Evolutionary conservation across 1,139 yeast genomes (phyloP).

Genomic region (Hyphopichia wangnamkhiaoensis): DNA sequence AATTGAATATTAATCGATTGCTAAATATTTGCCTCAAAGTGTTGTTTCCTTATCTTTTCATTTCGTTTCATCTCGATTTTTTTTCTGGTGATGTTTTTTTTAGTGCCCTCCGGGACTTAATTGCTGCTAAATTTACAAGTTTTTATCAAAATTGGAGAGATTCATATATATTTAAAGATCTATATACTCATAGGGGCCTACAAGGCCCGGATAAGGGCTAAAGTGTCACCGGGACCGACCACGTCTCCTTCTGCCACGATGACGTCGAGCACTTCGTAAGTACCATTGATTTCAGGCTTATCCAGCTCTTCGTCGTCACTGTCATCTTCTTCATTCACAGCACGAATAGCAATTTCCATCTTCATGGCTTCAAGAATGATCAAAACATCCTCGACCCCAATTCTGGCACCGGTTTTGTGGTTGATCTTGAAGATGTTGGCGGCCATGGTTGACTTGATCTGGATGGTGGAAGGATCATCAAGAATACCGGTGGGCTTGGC

Average conservation of each 20-base stretch:
- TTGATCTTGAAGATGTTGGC: constrained; percentile 29
- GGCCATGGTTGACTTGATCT: constrained; percentile 26
- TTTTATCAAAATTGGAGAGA: no score
- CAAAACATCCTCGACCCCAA: constrained; percentile 35
- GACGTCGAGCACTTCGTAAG: constrained; percentile 22
- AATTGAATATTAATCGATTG: neutral
- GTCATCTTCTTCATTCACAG: constrained; percentile 10
- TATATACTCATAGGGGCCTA: no score
- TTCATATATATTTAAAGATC: no score
- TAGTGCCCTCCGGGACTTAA: no score
- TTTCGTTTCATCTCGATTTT: no score
- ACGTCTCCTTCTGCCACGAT: constrained; percentile 34
- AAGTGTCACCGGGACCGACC: constrained; percentile 27
- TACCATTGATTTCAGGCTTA: constrained; percentile 1
- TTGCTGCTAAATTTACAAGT: no score
- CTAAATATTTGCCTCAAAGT: no score
- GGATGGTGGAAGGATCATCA: constrained; percentile 24
- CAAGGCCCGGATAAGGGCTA: constrained; percentile 11
- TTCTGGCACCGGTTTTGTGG: constrained; percentile 7
- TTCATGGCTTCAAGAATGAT: constrained; percentile 47
- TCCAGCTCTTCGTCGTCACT: constrained; percentile 10
- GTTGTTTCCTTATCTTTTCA: no score
- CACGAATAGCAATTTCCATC: constrained; percentile 41
- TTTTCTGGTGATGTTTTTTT: no score
- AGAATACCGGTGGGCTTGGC: constrained; percentile 13